Evolutionary conservation across 306 rosid species (phyloP), one percentile per base, ranked within the genome.

Genomic region (Morella rubra): DNA sequence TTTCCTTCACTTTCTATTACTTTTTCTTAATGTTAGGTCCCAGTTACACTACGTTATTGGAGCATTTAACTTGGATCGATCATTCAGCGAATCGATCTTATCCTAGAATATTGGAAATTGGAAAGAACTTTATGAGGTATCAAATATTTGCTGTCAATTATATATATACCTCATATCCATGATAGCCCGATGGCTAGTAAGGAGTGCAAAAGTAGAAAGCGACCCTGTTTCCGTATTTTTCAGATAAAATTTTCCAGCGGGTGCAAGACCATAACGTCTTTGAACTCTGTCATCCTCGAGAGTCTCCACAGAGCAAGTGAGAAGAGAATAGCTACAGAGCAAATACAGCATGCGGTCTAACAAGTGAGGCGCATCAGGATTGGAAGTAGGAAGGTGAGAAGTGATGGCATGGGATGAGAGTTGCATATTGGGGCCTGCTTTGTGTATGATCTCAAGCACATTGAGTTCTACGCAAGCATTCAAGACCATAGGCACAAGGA

Each of bases 161-260:
- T 24, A 5, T 13, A 51, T 3, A 22, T 54, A 54, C 59, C 59
- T 3, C 4, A n/a, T n/a, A 7, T 54, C 8, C 59, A 10, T 54
- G 20, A 54, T n/a, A n/a, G 24, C 3, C 24, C 18, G 24, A 4
- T n/a, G 24, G 20, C 59, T 8, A 82, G 18, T 87, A 90, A 69
- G 95, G 79, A 78, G 59, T 16, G 59, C 16, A 54, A 54, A 18
- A 3, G 59, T 20, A 2, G 93, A 83, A 37, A 94, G 41, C 15
- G 98, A 94, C 41, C 92, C 98, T 15, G 89, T 94, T 37, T 90
- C 95, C 18, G 89, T 90, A n/a, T 89, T 91, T 82, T 82, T 94
- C 32, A 85, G 81, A 88, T 91, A 73, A 84, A 68, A 94, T 79
- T 87, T 90, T 40, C 90, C 87, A 18, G 90, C 96, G 4, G 97